Evolutionary conservation across 805 yeast species (phyloP), one percentile per base, ranked within the genome.

Genomic region (Spathaspora arborariae): DNA sequence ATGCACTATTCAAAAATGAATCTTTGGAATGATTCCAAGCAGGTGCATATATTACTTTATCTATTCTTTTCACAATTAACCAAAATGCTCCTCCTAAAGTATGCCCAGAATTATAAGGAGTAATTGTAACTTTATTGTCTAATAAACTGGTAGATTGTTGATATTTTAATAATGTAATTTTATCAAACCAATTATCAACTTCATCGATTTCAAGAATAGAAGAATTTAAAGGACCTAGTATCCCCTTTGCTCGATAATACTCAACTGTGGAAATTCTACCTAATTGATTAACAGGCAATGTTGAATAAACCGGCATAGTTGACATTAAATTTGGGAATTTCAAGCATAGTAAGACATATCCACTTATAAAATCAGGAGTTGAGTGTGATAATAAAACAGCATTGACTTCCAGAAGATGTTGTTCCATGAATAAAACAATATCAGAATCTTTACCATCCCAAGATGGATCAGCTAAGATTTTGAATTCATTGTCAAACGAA

Each of bases 11-110:
- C 44, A 94, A 67, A 55, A 90, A 90, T 0, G 88, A 78, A 59
- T 92, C 98, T 53, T 82, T 82, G 1, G 97, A 84, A 60, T 94
- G 98, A 62, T 91, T 92, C 98, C 98, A 94, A 39, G 86, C 81
- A 1, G 94, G 90, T 0, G 96, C 96, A 63, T 89, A 88, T 2
- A 92, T 71, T n/a, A 91, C 69, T 51, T 84, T 84, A 54, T 92
- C 97, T 15, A 83, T 78, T 50, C 85, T 82, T 46, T 83, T 82
- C 39, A 78, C 76, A 9, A 92, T 63, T 33, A 84, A 70, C 97
- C 97, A 91, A 40, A 91, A 80, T 0, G 96, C 81, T 11, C 99
- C 98, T 51, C 99, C 99, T 22, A 94, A 74, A 0, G 96, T 76
- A 59, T 88, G 96, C 3, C 99, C 99, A 0, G 97, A 84, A 62